A percentile compares a stretch with the other conserved stretches of the same genome.
Evolutionary conservation across 1,284 basidiomycete genomes (phyloP).

Genomic region (Moesziomyces parantarcticus): DNA sequence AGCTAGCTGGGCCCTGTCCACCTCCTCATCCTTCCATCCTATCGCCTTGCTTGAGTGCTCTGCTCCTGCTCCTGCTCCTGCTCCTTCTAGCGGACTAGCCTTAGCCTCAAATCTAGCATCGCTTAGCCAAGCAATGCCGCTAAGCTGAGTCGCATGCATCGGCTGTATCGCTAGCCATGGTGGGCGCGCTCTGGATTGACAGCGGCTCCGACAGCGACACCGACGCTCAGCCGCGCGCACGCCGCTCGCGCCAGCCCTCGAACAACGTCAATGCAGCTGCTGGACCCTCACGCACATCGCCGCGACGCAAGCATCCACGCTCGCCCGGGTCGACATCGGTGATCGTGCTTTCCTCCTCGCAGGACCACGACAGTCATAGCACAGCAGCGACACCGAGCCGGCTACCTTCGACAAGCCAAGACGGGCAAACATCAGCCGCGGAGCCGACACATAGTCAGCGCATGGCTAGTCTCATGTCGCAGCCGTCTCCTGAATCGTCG

Average conservation of each 20-base stretch:
- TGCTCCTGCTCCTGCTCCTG: too few relatives aligned
- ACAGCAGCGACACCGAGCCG: neutral
- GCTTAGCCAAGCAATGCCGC: conserved; percentile 9
- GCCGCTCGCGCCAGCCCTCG: conserved; percentile 4
- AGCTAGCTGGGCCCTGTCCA: neutral
- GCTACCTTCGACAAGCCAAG: neutral
- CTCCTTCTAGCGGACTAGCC: too few relatives aligned
- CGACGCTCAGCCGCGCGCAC: neutral
- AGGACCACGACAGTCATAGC: conserved; percentile 9
- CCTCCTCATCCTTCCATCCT: too few relatives aligned
- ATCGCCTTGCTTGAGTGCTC: too few relatives aligned
- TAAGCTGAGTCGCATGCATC: neutral
- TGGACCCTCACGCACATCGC: conserved; percentile 27
- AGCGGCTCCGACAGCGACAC: conserved; percentile 35
- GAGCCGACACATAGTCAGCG: conserved; percentile 14
- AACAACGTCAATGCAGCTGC: neutral
- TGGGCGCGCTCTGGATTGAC: conserved; percentile 43
- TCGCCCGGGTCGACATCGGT: conserved; percentile 20
- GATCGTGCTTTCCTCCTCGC: conserved; percentile 31
- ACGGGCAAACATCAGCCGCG: neutral
- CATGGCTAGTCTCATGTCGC: conserved; percentile 23
- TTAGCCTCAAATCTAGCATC: neutral
- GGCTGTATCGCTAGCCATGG: conserved; percentile 11
- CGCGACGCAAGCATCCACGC: conserved; percentile 5
- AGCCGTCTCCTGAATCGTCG: conserved; percentile 32